phyloP scores from a whole-genome alignment of 2,329 filamentous ascomycete species.

The Colletotrichum abscissum region DNA sequence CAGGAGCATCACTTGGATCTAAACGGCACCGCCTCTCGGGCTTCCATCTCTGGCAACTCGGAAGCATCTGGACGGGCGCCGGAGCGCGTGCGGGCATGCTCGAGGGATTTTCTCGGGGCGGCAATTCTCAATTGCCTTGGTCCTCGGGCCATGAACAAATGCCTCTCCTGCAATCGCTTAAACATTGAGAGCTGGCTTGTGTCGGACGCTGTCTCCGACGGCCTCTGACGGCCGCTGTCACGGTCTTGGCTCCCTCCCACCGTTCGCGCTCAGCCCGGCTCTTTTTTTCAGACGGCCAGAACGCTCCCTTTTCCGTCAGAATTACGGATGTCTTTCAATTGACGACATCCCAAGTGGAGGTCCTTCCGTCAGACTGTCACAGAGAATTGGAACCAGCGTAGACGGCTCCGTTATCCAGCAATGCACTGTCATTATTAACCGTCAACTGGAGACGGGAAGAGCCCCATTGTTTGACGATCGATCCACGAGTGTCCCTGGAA shows the following conservation, averaged over 20 bases:
- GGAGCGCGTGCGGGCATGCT: constrained; percentile 10
- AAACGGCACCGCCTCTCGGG: constrained; percentile 16
- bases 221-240: constrained; percentile 22
- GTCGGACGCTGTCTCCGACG: neutral
- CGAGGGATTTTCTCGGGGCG: constrained; percentile 18
- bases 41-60: constrained; percentile 25
- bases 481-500: constrained; percentile 24
- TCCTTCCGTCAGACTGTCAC: neutral
- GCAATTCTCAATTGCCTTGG: neutral
- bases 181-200: neutral
- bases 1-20: neutral
- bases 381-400: neutral
- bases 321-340: neutral
- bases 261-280: constrained; percentile 7
- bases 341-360: constrained; percentile 6
- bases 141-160: neutral
- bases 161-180: neutral
- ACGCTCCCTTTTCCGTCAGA: constrained; percentile 10
- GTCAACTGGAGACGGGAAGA: constrained; percentile 22
- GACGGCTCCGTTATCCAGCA: neutral
- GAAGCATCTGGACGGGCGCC: constrained; percentile 20
- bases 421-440: neutral
- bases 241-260: constrained; percentile 32
- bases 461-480: constrained; percentile 22
- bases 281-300: neutral